Percentiles rank a stretch among this genome's conserved stretches.
Evolutionary conservation across 768 basidiomycete species (phyloP).

Genomic region (Tephrocybe sp.): DNA sequence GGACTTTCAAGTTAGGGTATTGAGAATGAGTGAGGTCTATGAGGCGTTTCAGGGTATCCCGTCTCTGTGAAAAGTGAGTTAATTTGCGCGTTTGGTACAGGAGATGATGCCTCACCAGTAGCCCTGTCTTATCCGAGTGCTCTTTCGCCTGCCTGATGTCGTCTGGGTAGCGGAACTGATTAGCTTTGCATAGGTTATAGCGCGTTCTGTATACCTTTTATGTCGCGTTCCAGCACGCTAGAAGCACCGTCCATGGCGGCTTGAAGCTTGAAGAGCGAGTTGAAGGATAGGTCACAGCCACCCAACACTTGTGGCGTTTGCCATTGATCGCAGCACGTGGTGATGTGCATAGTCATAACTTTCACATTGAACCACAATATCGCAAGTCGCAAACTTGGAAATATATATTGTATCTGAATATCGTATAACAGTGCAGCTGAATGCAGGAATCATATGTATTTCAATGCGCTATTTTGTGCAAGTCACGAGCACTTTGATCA

Average conservation of each 20-base stretch:
- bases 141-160: constrained; percentile 46
- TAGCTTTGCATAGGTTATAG: background rate
- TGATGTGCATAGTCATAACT: no score
- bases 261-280: background rate
- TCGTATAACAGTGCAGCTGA: no score
- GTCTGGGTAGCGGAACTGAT: constrained; percentile 19
- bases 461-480: no score
- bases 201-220: constrained; percentile 24
- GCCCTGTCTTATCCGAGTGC: constrained; percentile 35
- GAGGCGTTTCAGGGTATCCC: constrained; percentile 49
- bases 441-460: no score
- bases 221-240: constrained; percentile 37
- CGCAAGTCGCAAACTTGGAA: no score
- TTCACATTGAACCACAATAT: no score
- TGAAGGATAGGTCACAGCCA: background rate
- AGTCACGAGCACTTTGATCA: constrained; percentile 9
- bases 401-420: no score
- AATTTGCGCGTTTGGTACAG: background rate
- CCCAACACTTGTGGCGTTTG: constrained; percentile 5
- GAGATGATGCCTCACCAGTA: constrained; percentile 31
- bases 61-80: constrained; percentile 39
- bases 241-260: constrained; percentile 25
- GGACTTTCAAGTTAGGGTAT: constrained; percentile 47
- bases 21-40: constrained; percentile 54
- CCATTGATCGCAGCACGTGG: constrained; percentile 2